Conservation (phyloP, 176 grass and related monocot species). For the Carex pumila region DNA sequence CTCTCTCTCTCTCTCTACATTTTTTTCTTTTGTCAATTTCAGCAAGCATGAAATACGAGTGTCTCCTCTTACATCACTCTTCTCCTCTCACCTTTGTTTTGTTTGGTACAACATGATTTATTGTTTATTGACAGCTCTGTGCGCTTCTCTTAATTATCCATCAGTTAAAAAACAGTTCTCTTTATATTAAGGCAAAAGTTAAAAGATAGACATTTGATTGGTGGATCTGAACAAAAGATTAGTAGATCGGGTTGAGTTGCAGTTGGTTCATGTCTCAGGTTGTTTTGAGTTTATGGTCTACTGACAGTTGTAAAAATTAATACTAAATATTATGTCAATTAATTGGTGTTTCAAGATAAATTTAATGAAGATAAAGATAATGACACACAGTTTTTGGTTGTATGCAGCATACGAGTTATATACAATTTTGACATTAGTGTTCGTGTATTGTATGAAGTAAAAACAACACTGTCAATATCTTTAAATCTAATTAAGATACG, state of each 20-base stretch:
- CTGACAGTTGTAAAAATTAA: neutral
- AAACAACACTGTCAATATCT: too few relatives aligned
- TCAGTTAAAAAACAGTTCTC: neutral
- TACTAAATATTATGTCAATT: too few relatives aligned
- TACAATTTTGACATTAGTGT: too few relatives aligned
- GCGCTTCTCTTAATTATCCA: neutral
- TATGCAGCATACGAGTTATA: too few relatives aligned
- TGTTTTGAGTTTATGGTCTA: neutral
- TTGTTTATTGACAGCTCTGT: constrained; percentile 23
- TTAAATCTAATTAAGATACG: too few relatives aligned
- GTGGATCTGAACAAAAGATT: constrained; percentile 37
- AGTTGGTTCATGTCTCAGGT: neutral
- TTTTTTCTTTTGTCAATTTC: neutral
- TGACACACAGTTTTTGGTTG: neutral
- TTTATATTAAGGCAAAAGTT: constrained; percentile 30
- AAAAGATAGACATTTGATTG: constrained; percentile 51
- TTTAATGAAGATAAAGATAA: neutral
- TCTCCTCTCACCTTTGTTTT: neutral
- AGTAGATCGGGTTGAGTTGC: constrained; percentile 23
- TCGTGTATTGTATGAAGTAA: too few relatives aligned
- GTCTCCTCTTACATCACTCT: neutral
- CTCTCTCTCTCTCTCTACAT: neutral
- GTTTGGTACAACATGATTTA: neutral
- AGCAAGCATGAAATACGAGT: constrained; percentile 18
- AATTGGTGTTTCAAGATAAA: neutral